These are phyloP conservation scores for Malus sieversii DNA, from an alignment of 306 rosid species.

Conservation along the genomic window DNA sequence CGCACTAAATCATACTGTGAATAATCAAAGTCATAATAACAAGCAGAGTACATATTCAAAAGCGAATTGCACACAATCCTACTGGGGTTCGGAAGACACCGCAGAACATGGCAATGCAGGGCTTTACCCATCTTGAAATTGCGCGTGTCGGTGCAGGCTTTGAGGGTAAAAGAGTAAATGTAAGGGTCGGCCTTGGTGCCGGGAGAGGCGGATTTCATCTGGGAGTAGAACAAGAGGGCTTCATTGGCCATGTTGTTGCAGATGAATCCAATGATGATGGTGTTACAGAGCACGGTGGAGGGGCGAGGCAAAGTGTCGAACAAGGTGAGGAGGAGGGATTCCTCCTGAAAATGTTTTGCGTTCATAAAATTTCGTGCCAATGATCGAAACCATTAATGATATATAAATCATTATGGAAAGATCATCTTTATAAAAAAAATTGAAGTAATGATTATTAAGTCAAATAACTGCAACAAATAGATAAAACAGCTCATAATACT, in stretches of 20 bases:
- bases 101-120: conserved; percentile 61
- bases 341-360: too few species aligned
- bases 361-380: too few species aligned
- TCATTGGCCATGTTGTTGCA: conserved; percentile 64
- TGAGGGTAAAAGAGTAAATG: conserved; percentile 73
- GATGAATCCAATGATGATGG: conserved; percentile 73
- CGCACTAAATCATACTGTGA: conserved; percentile 41
- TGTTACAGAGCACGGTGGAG: conserved; percentile 68
- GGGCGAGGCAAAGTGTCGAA: conserved; percentile 68
- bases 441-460: too few species aligned
- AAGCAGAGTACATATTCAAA: conserved; percentile 67
- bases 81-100: conserved; percentile 52
- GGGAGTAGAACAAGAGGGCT: conserved; percentile 50
- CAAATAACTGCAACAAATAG: too few species aligned
- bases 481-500: too few species aligned
- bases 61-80: conserved; percentile 59
- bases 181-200: conserved; percentile 43
- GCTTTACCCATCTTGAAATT: conserved; percentile 56
- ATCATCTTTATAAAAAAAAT: too few species aligned
- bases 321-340: conserved; percentile 13
- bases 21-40: conserved; percentile 15
- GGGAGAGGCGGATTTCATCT: conserved; percentile 47
- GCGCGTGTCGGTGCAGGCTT: conserved; percentile 61
- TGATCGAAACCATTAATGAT: too few species aligned
- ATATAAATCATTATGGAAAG: too few species aligned